phyloP scores from a whole-genome alignment of 371 early-diverging fungal genomes.

The Syncephalastrum contaminatum region DNA sequence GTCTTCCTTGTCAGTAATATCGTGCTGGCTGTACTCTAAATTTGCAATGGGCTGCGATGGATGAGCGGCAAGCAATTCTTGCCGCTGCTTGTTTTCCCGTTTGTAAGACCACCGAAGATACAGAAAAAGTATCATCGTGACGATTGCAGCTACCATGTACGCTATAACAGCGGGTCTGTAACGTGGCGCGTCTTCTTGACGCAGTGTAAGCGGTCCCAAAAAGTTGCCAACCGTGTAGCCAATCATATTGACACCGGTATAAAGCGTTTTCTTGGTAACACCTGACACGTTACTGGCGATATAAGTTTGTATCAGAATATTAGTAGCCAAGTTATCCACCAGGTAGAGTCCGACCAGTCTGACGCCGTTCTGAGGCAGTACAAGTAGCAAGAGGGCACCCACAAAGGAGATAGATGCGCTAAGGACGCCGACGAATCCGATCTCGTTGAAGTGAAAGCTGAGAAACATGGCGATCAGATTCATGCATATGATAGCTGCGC shows the following conservation, averaged over 20 bases:
- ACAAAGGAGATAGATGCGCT: constrained; percentile 5
- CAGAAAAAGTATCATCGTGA: constrained; percentile 16
- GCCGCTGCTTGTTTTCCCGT: constrained; percentile 11
- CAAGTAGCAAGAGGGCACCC: constrained; percentile 10
- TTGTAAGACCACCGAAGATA: constrained; percentile 12
- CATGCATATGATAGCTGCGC: neutral
- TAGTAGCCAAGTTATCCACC: constrained; percentile 2
- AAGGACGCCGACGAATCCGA: constrained; percentile 4
- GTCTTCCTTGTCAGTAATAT: too few relatives aligned
- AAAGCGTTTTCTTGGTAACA: constrained; percentile 23
- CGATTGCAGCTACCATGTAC: constrained; percentile 24
- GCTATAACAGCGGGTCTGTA: constrained; percentile 18
- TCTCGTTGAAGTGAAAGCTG: constrained; percentile 7
- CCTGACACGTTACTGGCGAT: constrained; percentile 17
- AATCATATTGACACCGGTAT: constrained; percentile 9
- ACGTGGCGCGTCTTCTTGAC: constrained; percentile 11
- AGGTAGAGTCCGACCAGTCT: constrained; percentile 13
- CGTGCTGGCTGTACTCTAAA: too few relatives aligned
- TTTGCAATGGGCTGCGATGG: too few relatives aligned
- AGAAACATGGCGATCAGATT: neutral
- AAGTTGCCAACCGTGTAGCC: constrained; percentile 19
- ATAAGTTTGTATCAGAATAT: constrained; percentile 10
- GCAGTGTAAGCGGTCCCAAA: constrained; percentile 23
- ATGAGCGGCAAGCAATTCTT: too few relatives aligned
- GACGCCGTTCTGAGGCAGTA: constrained; percentile 5